These are phyloP conservation scores for Vickermania ingenoplastis DNA, from an alignment of 208 protist species.

Conservation along the genomic window DNA sequence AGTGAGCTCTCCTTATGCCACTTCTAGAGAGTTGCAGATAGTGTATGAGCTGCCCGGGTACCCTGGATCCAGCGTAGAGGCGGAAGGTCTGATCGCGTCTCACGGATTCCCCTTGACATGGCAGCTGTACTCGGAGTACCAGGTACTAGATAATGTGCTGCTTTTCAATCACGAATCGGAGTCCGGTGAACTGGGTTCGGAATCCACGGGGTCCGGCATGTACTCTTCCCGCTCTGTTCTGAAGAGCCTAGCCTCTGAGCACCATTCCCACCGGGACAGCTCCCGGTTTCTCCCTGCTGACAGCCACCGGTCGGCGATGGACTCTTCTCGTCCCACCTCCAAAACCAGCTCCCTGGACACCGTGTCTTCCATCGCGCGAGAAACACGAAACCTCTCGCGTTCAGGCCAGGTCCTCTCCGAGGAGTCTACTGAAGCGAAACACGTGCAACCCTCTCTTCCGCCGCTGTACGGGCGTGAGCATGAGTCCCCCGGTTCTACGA, in stretches of 20 bases:
- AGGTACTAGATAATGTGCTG: background rate
- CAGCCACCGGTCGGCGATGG: background rate
- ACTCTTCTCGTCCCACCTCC: no score
- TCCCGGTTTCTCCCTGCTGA: background rate
- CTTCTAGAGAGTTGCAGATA: background rate
- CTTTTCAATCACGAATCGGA: background rate
- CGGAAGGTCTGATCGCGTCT: background rate
- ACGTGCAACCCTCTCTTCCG: no score
- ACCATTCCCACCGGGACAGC: no score
- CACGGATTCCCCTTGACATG: conserved; percentile 1
- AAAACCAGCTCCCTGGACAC: no score
- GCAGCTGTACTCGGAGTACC: conserved; percentile 1
- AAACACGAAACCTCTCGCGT: no score
- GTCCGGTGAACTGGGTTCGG: background rate
- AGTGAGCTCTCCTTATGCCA: background rate
- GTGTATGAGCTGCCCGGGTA: background rate
- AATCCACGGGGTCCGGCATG: background rate
- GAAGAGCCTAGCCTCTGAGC: no score
- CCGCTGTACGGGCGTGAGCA: no score
- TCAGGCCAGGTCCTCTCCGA: no score
- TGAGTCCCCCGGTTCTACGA: no score
- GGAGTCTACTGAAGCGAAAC: no score
- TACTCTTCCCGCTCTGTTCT: background rate
- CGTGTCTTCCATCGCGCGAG: no score
- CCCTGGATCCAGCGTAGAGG: background rate